Base-by-base conservation (phyloP, 176 grass and related monocot species). In the Chrysopogon serrulatus region DNA sequence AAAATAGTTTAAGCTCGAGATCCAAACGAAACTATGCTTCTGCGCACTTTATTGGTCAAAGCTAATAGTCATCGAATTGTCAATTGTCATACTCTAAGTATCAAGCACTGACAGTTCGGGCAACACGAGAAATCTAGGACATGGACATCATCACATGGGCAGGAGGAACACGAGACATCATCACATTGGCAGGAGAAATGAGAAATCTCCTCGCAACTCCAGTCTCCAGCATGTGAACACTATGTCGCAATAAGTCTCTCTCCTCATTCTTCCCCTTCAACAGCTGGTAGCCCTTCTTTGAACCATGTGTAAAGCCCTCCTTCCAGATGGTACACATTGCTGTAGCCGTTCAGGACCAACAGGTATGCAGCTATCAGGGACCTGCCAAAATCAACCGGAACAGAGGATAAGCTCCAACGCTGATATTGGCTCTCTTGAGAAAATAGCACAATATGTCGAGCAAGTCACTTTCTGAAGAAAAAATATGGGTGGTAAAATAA, bases 311-410 rank as follows among this genome's bases (percentile, higher is more conserved):
- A 88, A 21, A 99, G 84, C 14, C 97, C 93, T 84, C 97, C 97
- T 23, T 99, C 91, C 11, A 99, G 62, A 77, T 99, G 88, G 68
- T 79, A 99, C 51, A 99, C 97, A 78, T 99, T 99, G 44, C 85
- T 94, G 74, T 99, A 96, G 23, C 93, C 93, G 70, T 96, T 87
- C 5, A 99, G 83, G 33, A 99, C 93, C 74, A 96, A 83, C 36
- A 96, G 57, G 75, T 96, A 96, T 26, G 97, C 88, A 75, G 97
- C 97, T 81, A 99, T 96, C 30, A 96, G 82, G 69, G 97, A 99
- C 60, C 97, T 99, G 79, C 80, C 62, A 48, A 82, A 59, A 59
- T 76, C 65, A 35, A 67, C 24, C 44, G 65, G 9, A 81, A 74
- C 16, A n/a, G 23, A 36, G 19, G 6, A 17, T 4, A 40, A 23